Evolutionary conservation across 2,329 filamentous ascomycete genomes (phyloP), one percentile per base, ranked within the genome.

Genomic region (Bertia moriformis): DNA sequence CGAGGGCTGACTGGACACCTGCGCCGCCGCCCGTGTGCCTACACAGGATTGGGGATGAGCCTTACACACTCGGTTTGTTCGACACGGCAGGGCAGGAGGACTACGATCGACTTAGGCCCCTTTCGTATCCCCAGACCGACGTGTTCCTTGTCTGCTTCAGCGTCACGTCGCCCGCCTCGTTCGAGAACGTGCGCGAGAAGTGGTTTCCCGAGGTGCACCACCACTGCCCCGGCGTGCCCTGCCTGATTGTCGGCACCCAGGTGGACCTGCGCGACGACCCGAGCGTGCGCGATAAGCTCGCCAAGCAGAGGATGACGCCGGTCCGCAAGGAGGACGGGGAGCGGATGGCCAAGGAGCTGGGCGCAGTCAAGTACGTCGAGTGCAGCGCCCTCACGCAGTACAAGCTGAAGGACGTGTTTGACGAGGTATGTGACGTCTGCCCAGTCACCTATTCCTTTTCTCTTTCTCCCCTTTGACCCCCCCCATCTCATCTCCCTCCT

Each of bases 11-110:
- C n/a, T n/a, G n/a, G n/a, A n/a, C n/a, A n/a, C n/a, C n/a, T n/a
- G n/a, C n/a, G n/a, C n/a, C n/a, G n/a, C n/a, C n/a, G n/a, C n/a
- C n/a, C n/a, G n/a, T n/a, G n/a, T n/a, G n/a, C n/a, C n/a, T n/a
- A n/a, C 42, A 40, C 56, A 98, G 91, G 91, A 96, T 98, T 59
- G 91, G 91, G 48, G 91, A 96, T 60, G 91, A 98, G 64, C 91
- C 91, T 43, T 96, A 96, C 61, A 98, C 91, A 14, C 73, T 98
- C 37, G 91, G 91, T 42, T 73, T 98, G 19, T 98, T 96, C 58
- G 91, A 98, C 78, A 98, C 91, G 24, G 91, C 91, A 45, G 91
- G 91, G 61, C 91, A 98, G 68, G 91, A 98, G 72, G 89, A 98
- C 78, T 96, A 96, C 66, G 91, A 98, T 63, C 83, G 91, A 52